These are phyloP conservation scores for Termitomyces sp. DNA, from an alignment of 768 basidiomycete species.

Conservation along the genomic window DNA sequence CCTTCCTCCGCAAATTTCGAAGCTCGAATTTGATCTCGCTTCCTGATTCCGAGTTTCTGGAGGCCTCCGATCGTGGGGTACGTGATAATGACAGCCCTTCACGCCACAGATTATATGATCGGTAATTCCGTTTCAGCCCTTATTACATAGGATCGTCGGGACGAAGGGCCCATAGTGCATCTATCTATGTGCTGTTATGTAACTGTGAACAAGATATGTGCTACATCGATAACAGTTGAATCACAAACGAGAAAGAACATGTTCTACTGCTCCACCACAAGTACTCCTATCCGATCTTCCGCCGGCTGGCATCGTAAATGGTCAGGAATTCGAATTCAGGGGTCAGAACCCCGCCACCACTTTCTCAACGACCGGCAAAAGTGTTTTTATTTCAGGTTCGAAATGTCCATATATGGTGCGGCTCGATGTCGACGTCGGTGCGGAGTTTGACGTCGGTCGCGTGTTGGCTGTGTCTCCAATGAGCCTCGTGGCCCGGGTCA, in stretches of 20 bases:
- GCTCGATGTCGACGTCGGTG: slow-evolving; percentile 4
- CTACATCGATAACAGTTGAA: neutral
- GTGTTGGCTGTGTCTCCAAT: neutral
- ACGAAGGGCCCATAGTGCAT: neutral
- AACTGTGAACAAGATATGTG: neutral
- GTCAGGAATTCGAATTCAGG: neutral
- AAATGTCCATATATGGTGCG: neutral
- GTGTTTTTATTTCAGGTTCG: slow-evolving; percentile 2
- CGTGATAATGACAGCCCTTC: neutral
- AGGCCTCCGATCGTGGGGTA: slow-evolving; percentile 1
- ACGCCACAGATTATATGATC: slow-evolving; percentile 5
- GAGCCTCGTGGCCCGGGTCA: slow-evolving; percentile 3
- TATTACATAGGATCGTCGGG: neutral
- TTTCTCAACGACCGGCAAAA: neutral
- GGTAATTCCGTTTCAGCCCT: neutral
- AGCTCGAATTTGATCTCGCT: neutral
- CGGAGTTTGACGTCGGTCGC: neutral
- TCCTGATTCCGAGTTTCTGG: slow-evolving; percentile 1
- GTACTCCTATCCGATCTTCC: neutral
- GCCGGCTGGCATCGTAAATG: neutral
- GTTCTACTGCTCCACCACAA: neutral
- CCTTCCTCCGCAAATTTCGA: neutral
- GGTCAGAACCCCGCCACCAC: neutral
- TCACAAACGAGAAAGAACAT: neutral
- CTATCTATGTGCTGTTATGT: neutral